phyloP scores from a whole-genome alignment of 257 asterid species.

The Leptodermis oblonga region DNA sequence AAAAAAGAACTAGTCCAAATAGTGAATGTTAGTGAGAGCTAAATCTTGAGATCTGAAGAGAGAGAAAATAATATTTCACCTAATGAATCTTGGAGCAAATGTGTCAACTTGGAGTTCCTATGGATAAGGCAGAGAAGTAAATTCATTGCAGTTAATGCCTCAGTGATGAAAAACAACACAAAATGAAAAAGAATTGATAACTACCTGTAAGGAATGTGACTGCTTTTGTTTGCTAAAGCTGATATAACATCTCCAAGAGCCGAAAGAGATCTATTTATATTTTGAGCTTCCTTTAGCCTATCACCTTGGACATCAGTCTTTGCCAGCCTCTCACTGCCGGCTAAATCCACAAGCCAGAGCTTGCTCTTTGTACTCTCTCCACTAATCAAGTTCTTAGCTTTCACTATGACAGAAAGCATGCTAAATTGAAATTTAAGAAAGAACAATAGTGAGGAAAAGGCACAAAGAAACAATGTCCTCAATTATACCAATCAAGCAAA shows the following conservation, averaged over 20 bases:
- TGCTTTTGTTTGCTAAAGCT: constrained; percentile 92
- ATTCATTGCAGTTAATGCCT: background rate
- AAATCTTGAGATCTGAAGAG: constrained; percentile 7
- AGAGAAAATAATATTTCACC: constrained; percentile 43
- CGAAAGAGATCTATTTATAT: constrained; percentile 93
- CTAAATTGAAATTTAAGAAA: constrained; percentile 30
- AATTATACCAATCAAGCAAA: background rate
- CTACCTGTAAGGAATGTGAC: constrained; percentile 94
- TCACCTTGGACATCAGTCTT: constrained; percentile 98
- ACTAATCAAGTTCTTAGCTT: constrained; percentile 59
- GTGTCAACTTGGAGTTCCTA: constrained; percentile 95
- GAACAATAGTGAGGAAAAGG: background rate
- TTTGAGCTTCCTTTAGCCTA: constrained; percentile 98
- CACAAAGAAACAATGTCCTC: constrained; percentile 1
- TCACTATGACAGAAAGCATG: constrained; percentile 90
- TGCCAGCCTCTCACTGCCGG: constrained; percentile 97
- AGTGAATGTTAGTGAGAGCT: background rate
- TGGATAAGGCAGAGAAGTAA: constrained; percentile 1
- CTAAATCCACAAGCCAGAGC: constrained; percentile 99
- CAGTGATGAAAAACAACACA: background rate
- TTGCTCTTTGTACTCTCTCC: constrained; percentile 92
- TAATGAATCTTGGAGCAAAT: constrained; percentile 89
- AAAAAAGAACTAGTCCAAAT: constrained; percentile 10
- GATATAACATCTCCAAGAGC: constrained; percentile 97
- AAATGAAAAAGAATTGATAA: background rate